These are phyloP conservation scores for Gastrolobium bilobum DNA, from an alignment of 306 rosid species.

Conservation along the genomic window DNA sequence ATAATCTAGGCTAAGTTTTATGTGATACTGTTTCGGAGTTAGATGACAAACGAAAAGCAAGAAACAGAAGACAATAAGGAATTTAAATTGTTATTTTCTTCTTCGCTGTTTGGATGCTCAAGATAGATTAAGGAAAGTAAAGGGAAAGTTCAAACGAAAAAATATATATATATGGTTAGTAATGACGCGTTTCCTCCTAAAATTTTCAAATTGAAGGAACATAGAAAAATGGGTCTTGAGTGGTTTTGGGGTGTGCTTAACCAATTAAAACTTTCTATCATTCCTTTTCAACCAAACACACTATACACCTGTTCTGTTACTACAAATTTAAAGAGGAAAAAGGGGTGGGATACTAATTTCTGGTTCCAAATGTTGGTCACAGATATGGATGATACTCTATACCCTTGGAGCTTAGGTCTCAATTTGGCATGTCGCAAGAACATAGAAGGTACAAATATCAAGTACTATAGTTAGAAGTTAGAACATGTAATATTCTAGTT, in stretches of 20 bases:
- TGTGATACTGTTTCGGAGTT: background rate
- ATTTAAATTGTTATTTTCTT: background rate
- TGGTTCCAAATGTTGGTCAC: slow-evolving; percentile 44
- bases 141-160: background rate
- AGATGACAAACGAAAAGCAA: background rate
- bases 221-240: background rate
- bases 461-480: background rate
- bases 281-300: slow-evolving; percentile 7
- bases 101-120: background rate
- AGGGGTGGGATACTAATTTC: background rate
- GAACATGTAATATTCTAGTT: background rate
- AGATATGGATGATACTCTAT: slow-evolving; percentile 95
- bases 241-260: background rate
- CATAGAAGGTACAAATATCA: slow-evolving; percentile 65
- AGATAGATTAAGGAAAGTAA: background rate
- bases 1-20: slow-evolving; percentile 8
- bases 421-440: slow-evolving; percentile 79
- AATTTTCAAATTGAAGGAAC: background rate
- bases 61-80: background rate
- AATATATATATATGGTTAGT: background rate
- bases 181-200: background rate
- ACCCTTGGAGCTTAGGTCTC: slow-evolving; percentile 83
- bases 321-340: background rate
- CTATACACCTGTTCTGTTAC: background rate
- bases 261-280: background rate